phyloP scores from a whole-genome alignment of 371 early-diverging fungal genomes.

The Apophysomyces ossiformis region DNA sequence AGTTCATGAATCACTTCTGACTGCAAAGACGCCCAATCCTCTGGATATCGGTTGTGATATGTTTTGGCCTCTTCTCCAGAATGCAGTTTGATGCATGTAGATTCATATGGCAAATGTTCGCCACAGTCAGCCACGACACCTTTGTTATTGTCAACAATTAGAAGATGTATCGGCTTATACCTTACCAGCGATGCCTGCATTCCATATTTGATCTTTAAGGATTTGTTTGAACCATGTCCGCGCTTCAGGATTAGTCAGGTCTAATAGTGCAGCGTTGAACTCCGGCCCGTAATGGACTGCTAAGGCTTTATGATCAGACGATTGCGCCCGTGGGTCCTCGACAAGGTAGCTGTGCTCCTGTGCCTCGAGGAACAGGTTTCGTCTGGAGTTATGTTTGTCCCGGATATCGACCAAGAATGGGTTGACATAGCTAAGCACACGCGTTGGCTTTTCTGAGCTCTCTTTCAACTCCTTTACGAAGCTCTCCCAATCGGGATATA shows the following conservation, averaged over 20 bases:
- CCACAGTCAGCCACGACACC: conserved; percentile 44
- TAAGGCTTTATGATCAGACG: conserved; percentile 22
- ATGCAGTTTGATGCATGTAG: neutral
- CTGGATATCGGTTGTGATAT: conserved; percentile 48
- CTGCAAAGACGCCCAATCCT: conserved; percentile 37
- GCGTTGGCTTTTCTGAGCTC: conserved; percentile 5
- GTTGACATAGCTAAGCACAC: conserved; percentile 49
- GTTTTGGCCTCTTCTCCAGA: conserved; percentile 22
- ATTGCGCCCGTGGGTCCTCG: conserved; percentile 15
- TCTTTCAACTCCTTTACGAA: conserved; percentile 35
- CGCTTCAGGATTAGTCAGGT: conserved; percentile 49
- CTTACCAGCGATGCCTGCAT: conserved; percentile 39
- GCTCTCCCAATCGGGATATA: conserved; percentile 50
- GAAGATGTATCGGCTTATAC: neutral
- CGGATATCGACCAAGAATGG: conserved; percentile 39
- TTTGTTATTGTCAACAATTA: neutral
- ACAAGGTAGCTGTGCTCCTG: conserved; percentile 40
- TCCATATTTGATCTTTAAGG: conserved; percentile 39
- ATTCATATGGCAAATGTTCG: conserved; percentile 40
- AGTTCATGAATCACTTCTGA: conserved; percentile 34
- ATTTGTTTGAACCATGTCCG: conserved; percentile 48
- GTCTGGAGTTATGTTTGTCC: conserved; percentile 25
- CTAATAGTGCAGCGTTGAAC: conserved; percentile 41
- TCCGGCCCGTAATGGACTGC: conserved; percentile 25
- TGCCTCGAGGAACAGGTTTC: conserved; percentile 44